A percentile compares a stretch with the other conserved stretches of the same genome.
These are phyloP conservation scores for Torulaspora microellipsoides DNA, from an alignment of 805 yeast species.

Conservation along the genomic window DNA sequence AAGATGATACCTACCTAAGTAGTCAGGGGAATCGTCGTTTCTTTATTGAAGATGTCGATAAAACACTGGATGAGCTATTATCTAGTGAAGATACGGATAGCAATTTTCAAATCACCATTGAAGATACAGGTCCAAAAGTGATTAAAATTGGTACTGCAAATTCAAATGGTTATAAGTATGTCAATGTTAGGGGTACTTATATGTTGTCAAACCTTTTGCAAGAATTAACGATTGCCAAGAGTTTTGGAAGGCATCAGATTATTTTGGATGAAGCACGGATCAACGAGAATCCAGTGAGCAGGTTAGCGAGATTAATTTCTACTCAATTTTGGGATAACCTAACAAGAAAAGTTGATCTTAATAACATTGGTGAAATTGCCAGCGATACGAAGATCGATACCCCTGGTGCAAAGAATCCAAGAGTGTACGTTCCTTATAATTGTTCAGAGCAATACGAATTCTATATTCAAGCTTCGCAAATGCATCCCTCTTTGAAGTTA, in stretches of 20 bases:
- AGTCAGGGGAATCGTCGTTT: conserved; percentile 43
- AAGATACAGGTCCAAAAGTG: conserved; percentile 82
- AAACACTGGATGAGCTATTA: conserved; percentile 63
- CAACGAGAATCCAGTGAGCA: conserved; percentile 79
- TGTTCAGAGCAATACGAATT: conserved; percentile 71
- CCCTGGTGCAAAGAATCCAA: conserved; percentile 56
- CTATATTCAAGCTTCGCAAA: conserved; percentile 49
- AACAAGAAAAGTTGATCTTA: conserved; percentile 63
- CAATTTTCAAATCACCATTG: conserved; percentile 79
- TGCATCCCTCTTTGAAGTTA: conserved; percentile 52
- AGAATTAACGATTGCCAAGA: conserved; percentile 81
- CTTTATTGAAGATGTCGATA: conserved; percentile 69
- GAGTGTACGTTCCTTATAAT: conserved; percentile 71
- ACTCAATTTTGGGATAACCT: conserved; percentile 77
- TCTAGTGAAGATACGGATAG: conserved; percentile 80
- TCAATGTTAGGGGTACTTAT: conserved; percentile 80
- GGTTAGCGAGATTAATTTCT: conserved; percentile 67
- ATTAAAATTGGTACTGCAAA: conserved; percentile 75
- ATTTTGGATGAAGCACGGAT: conserved; percentile 77
- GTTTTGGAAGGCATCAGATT: conserved; percentile 73
- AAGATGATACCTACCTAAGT: conserved; percentile 43
- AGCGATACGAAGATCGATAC: conserved; percentile 70
- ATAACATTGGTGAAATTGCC: conserved; percentile 65
- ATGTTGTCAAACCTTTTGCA: conserved; percentile 82
- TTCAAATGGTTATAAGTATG: conserved; percentile 72